These are phyloP conservation scores for Yamadazyma pseudoaaseri DNA, from an alignment of 1,139 yeast species.

Conservation along the genomic window DNA sequence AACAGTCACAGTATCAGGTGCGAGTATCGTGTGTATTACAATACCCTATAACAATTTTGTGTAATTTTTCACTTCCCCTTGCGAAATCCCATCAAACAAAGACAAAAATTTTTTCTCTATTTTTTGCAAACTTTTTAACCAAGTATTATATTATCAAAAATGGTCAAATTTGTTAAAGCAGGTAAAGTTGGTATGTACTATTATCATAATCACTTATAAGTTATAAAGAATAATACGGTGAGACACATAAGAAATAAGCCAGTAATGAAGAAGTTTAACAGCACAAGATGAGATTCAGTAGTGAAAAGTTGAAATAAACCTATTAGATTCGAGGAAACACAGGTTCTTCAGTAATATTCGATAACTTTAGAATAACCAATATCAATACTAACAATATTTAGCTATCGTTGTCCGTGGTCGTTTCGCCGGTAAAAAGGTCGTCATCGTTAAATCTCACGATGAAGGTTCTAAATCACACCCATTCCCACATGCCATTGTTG, in stretches of 20 bases:
- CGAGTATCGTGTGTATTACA: constrained; percentile 5
- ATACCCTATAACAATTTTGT: constrained; percentile 8
- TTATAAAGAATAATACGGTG: no score
- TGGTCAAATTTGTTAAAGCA: constrained; percentile 98
- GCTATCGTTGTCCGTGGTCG: constrained; percentile 99
- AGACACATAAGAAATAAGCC: no score
- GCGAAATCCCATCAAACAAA: constrained; percentile 9
- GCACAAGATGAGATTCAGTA: no score
- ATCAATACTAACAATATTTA: constrained; percentile 42
- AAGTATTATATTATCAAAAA: constrained; percentile 33
- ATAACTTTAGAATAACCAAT: no score
- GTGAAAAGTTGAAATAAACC: no score
- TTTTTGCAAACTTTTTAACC: constrained; percentile 13
- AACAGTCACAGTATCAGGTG: constrained; percentile 14
- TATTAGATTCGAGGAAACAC: no score
- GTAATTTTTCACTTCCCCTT: constrained; percentile 12
- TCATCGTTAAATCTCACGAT: constrained; percentile 97
- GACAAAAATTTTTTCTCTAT: constrained; percentile 13
- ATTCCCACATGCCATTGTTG: constrained; percentile 99
- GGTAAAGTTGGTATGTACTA: constrained; percentile 95
- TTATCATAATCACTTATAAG: no score
- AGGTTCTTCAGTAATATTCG: no score
- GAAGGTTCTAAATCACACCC: constrained; percentile 99
- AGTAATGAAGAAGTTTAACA: no score
- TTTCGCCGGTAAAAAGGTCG: constrained; percentile 99